Evolutionary conservation across 176 grass and related monocot species (phyloP), one percentile per base, ranked within the genome.

Genomic region (Bromus sterilis): DNA sequence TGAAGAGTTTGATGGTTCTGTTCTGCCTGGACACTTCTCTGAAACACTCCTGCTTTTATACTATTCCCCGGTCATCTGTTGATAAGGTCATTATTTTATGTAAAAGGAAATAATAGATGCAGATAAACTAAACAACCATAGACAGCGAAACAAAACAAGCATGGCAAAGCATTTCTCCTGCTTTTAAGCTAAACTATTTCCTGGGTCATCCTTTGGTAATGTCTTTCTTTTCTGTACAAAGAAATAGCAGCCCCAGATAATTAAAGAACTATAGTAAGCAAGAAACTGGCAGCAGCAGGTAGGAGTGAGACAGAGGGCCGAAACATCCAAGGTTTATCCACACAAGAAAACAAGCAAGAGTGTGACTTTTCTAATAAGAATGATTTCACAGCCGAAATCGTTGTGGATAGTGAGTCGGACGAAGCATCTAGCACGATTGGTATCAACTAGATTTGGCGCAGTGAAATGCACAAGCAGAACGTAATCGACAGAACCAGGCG

Each of bases 11-110:
- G 24, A 66, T 66, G 68, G 4, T 31, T 75, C 40, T 39, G 4
- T n/a, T n/a, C 49, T 26, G 1, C 44, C 59, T 88, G 48, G 39
- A 59, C 46, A 88, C 36, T 66, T 79, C 4, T 69, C 58, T 67
- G 46, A 36, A 66, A 79, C 59, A 67, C 13, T 44, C 67, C 24
- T 42, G 40, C 66, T 10, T 71, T 43, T 71, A 71, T 43, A 71
- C 21, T 23, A 25, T 44, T 44, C 68, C 42, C 9, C 32, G 20
- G 80, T 83, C 80, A 83, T 64, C 43, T 11, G 39, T 7, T 59
- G 76, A 31, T 44, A 46, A 67, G 41, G 69, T 60, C 59, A 29
- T 73, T 5, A 15, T 79, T 74, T 76, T 23, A 16, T 31, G 24
- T 18, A 35, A 15, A 26, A 25, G 11, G 13, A 75, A 75, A 67